Percentiles rank a stretch among this genome's conserved stretches.
Conservation (phyloP, 306 rosid species). For the Vicia faba region DNA sequence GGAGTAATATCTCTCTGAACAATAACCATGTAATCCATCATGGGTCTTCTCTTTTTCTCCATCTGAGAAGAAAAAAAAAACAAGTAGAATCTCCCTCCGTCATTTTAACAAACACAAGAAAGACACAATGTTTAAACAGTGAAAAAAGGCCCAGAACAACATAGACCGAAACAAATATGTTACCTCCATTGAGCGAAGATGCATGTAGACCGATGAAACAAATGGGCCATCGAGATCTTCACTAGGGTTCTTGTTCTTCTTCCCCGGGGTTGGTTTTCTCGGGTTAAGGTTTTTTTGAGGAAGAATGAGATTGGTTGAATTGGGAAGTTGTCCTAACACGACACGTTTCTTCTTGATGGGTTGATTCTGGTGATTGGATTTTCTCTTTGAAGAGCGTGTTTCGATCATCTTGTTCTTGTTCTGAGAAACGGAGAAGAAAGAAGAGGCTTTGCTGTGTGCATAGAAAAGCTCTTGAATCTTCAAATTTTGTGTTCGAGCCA, state of each 20-base stretch:
- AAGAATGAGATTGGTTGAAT: background rate
- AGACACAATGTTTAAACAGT: no score
- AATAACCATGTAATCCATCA: conserved; percentile 51
- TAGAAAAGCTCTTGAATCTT: no score
- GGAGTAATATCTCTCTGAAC: conserved; percentile 62
- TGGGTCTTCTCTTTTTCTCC: conserved; percentile 63
- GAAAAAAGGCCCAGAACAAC: no score
- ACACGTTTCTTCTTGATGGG: background rate
- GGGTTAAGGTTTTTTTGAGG: background rate
- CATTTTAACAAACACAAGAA: no score
- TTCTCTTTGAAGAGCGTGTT: no score
- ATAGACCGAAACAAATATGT: background rate
- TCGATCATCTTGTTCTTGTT: background rate
- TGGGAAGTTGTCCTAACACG: background rate
- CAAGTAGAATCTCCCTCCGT: no score
- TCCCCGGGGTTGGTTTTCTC: background rate
- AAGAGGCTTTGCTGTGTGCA: no score
- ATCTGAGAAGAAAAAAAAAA: conserved; percentile 33
- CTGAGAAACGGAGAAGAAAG: no score
- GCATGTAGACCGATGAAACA: conserved; percentile 27
- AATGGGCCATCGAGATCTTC: conserved; percentile 42
- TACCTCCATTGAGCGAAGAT: conserved; percentile 71
- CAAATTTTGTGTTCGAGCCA: background rate
- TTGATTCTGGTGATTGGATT: background rate
- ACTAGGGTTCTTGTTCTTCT: background rate